Base-by-base conservation (phyloP, 495 filamentous ascomycete species). In the Aspergillus wentii region DNA sequence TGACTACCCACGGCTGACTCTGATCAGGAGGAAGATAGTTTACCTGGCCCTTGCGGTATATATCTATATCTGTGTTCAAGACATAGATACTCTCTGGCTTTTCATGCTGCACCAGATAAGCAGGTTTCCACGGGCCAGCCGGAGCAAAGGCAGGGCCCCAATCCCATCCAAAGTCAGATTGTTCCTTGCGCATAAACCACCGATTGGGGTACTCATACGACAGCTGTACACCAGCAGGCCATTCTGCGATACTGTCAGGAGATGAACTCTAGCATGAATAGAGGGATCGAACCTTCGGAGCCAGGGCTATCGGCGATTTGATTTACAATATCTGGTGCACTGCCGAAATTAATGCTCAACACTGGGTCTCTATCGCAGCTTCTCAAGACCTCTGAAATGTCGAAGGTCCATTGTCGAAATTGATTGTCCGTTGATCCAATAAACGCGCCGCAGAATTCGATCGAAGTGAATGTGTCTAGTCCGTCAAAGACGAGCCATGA, bases 81-180 rank as follows among this genome's bases (percentile, higher is more conserved):
- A 80, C 56, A 45, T 80, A 67, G 7, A 79, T 40, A 20, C 54
- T 40, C 8, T 71, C 60, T 1, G 62, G 35, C 3, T 48, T 32
- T 4, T 58, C 49, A 5, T 82, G 68, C 39, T 83, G 78, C 10
- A 82, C 59, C 3, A 80, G 44, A 48, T 71, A 80, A 1, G 74
- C 79, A 22, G 77, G 73, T 46, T 74, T 71, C 81, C 79, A 85
- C 8, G 78, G 72, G n/a, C 81, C 81, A 8, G 75, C 76, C 1
- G 81, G 79, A 3, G 75, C 65, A 49, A 85, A 82, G 1, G 75
- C 78, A 4, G 81, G 81, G 5, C 79, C 78, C 80, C 80, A 84
- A 42, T 83, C 81, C 79, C 79, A 84, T 8, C 81, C 81, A 49
- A 85, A 83, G 44, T 85, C 81, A 8, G 69, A 79, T 46, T 84